A percentile compares a stretch with the other conserved stretches of the same genome.
Evolutionary conservation across 2,329 filamentous ascomycete genomes (phyloP).

Genomic region (Triangularia verruculosa): DNA sequence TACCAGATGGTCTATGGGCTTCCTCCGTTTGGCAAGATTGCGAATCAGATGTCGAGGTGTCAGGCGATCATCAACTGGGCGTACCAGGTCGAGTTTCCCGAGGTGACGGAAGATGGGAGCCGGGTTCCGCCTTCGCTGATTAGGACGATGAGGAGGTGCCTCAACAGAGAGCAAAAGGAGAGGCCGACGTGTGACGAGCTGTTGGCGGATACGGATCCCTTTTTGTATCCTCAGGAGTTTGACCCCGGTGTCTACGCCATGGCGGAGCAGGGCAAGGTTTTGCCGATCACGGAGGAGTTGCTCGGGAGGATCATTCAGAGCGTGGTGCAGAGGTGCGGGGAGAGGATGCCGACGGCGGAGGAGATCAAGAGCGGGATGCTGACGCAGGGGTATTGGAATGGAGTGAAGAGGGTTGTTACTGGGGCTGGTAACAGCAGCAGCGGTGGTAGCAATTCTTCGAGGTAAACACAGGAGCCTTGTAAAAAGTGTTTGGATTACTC

Average conservation of each 20-base stretch:
- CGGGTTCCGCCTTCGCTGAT: conserved; percentile 58
- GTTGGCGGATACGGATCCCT: conserved; percentile 56
- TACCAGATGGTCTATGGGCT: conserved; percentile 98
- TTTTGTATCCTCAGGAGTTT: conserved; percentile 60
- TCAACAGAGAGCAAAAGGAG: conserved; percentile 59
- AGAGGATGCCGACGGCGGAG: conserved; percentile 56
- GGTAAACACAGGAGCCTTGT: not conserved
- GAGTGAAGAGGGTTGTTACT: not conserved
- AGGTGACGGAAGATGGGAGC: conserved; percentile 59
- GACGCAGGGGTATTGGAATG: not conserved
- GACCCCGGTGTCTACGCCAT: conserved; percentile 30
- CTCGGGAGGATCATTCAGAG: conserved; percentile 61
- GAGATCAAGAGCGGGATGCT: conserved; percentile 35
- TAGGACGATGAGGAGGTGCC: conserved; percentile 60
- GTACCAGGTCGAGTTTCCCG: conserved; percentile 69
- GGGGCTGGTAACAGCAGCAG: not conserved
- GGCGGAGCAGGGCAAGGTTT: conserved; percentile 41
- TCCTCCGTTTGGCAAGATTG: conserved; percentile 91
- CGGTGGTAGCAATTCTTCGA: not conserved
- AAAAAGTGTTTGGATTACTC: not conserved
- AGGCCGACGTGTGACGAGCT: conserved; percentile 64
- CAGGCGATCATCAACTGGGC: conserved; percentile 81
- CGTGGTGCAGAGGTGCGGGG: conserved; percentile 57
- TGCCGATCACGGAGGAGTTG: conserved; percentile 62
- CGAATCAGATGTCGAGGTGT: conserved; percentile 81